phyloP scores from a whole-genome alignment of 2,329 filamentous ascomycete genomes.

The Fusarium lyarnte region DNA sequence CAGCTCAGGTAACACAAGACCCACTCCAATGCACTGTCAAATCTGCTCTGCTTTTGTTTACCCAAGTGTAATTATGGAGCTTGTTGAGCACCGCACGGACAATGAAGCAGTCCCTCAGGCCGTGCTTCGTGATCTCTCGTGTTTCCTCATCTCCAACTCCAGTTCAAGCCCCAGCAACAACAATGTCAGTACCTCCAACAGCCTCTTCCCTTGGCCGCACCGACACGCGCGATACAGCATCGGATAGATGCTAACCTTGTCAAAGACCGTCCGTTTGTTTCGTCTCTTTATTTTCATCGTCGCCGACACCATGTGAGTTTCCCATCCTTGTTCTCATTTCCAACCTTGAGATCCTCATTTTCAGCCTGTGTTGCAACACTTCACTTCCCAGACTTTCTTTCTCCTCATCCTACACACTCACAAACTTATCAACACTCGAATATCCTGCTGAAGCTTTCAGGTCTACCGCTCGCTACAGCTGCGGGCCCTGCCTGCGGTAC shows the following conservation, averaged over 20 bases:
- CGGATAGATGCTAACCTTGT: not conserved
- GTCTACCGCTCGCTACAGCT: too few species aligned
- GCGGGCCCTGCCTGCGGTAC: too few species aligned
- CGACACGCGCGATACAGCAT: accelerated
- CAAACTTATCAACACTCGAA: too few species aligned
- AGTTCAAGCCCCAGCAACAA: not conserved
- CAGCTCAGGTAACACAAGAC: too few species aligned
- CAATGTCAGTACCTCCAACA: not conserved
- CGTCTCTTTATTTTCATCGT: accelerated
- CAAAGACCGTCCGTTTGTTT: not conserved
- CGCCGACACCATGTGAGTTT: not conserved
- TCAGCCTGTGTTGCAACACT: too few species aligned
- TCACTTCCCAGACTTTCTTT: too few species aligned
- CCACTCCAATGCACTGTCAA: not conserved
- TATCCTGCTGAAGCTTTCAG: too few species aligned
- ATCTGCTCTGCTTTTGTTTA: not conserved
- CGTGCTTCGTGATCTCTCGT: not conserved
- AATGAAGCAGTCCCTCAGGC: accelerated
- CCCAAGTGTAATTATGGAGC: not conserved
- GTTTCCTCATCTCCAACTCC: not conserved
- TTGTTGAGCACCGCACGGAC: not conserved
- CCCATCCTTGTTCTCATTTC: too few species aligned
- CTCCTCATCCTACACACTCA: too few species aligned
- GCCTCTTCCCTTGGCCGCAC: accelerated
- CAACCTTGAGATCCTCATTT: too few species aligned